Base-by-base conservation (phyloP, 78 protist species). In the Guillardia theta region DNA sequence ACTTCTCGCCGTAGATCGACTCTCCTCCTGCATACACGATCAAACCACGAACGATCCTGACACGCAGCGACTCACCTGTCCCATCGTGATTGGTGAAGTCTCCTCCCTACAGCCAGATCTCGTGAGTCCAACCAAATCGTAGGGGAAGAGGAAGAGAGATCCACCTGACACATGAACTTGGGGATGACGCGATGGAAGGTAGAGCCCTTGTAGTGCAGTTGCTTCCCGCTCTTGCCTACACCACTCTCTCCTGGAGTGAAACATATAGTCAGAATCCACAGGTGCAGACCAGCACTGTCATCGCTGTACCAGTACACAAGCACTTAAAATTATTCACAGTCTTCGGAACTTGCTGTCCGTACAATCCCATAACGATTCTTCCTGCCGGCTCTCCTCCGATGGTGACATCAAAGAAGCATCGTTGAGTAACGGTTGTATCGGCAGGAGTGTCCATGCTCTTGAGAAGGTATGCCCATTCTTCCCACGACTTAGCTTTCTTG, bases 321-420 rank as follows among this genome's bases (percentile, higher is more conserved):
- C 88, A 53, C 10, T 64, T 58, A 48, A 96, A 96, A 94, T 96
- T 96, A 33, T 70, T 92, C 4, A 83, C 96, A 9, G 97, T 96
- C 76, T 88, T 88, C 6, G 93, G 93, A 24, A 48, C 48, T 36
- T 12, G 45, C 18, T 88, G n/a, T 4, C 76, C 93, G 64, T 88
- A 88, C 3, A 88, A 41, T 1, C 62, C 93, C 39, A 88, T 30
- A 0, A 88, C 64, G 19, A 88, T 27, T 0, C 93, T 10, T 18
- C 93, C 93, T 46, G 76, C 93, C 19, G 46, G 41, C 12, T 37
- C 21, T 5, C 44, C 90, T 0, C 90, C 90, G 33, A 78, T 78
- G 90, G 4, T 3, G 90, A 78, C 44, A 48, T 78, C 90, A 30
- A 78, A 78, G 48, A 43, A 78, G 33, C 53, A 43, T 30, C 44